A percentile compares a stretch with the other conserved stretches of the same genome.
phyloP scores from a whole-genome alignment of 1,284 basidiomycete species.

The Pholiota adiposa region DNA sequence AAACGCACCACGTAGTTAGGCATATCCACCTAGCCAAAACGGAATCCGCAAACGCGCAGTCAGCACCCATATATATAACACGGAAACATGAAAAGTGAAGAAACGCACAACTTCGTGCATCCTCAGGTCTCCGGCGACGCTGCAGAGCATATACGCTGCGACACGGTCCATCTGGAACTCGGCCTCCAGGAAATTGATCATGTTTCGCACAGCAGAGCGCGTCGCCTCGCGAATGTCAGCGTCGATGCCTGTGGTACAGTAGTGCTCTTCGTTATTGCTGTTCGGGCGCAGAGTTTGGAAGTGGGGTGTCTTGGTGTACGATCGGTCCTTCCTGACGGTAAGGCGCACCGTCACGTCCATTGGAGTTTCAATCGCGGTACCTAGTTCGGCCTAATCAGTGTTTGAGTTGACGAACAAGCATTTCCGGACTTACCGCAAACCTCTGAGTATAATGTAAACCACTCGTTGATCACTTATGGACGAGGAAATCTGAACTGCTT shows the following conservation, averaged over 20 bases:
- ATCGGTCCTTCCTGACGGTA: slow-evolving; percentile 57
- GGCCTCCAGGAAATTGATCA: slow-evolving; percentile 53
- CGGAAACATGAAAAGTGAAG: background rate
- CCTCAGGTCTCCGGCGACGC: slow-evolving; percentile 59
- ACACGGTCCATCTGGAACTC: slow-evolving; percentile 46
- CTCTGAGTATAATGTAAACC: slow-evolving; percentile 39
- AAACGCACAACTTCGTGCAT: slow-evolving; percentile 65
- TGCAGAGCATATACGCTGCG: slow-evolving; percentile 66
- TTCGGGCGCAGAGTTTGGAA: slow-evolving; percentile 40
- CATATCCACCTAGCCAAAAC: slow-evolving; percentile 57
- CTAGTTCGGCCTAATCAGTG: slow-evolving; percentile 31
- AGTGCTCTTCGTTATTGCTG: slow-evolving; percentile 45
- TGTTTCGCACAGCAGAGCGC: slow-evolving; percentile 55
- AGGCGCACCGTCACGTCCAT: slow-evolving; percentile 59
- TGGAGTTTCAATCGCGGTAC: slow-evolving; percentile 66
- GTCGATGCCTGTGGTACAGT: slow-evolving; percentile 62
- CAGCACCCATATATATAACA: background rate
- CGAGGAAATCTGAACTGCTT: slow-evolving; percentile 21
- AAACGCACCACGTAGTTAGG: slow-evolving; percentile 62
- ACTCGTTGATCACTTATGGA: background rate
- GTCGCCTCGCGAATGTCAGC: slow-evolving; percentile 58
- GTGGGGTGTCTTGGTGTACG: slow-evolving; percentile 62
- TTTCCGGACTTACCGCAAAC: slow-evolving; percentile 50
- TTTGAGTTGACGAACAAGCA: background rate
- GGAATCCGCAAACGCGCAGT: background rate